Evolutionary conservation across 805 yeast species (phyloP), one percentile per base, ranked within the genome.

Genomic region (Ogataea polymorpha): DNA sequence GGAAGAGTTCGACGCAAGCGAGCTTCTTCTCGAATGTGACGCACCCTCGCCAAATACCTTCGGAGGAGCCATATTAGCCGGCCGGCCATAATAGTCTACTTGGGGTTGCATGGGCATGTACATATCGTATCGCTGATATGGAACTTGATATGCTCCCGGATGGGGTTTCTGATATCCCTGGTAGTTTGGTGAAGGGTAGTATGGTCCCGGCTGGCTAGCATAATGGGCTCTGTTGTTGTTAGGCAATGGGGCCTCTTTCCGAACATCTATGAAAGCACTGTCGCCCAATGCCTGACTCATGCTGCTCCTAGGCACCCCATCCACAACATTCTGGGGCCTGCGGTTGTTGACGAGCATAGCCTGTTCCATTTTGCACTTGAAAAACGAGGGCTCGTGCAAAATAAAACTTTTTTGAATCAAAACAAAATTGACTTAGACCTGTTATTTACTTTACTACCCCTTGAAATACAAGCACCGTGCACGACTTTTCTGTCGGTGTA

Each of bases 231-330:
- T 45, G 16, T 29, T 28, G 2, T 33, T 32, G 13, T 29, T 21
- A 7, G 41, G 43, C 6, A 64, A 41, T 3, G 74, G 74, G 0
- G 55, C 55, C 47, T 75, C 79, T 12, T 69, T 49, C 12, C 67
- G 46, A 11, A 75, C 59, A 44, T 74, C 78, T 23, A 75, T 72
- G 44, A 54, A 61, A 0, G 76, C 79, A 9, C 67, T 54, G 18
- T 68, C 69, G 34, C 60, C 65, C 21, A 73, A 46, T 13, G 69
- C 55, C 45, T 66, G 67, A 39, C 58, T 66, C 44, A 72, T 49
- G 42, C 64, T 39, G 34, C 54, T 49, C 29, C 50, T 47, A 4
- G 58, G 54, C 36, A 54, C 50, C 21, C 61, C 63, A 32, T 48
- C 44, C 24, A 42, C 46, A 24, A 37, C 32, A 28, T 39, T 39